Base-by-base conservation (phyloP, 768 basidiomycete genomes). In the Lactarius sanguifluus region DNA sequence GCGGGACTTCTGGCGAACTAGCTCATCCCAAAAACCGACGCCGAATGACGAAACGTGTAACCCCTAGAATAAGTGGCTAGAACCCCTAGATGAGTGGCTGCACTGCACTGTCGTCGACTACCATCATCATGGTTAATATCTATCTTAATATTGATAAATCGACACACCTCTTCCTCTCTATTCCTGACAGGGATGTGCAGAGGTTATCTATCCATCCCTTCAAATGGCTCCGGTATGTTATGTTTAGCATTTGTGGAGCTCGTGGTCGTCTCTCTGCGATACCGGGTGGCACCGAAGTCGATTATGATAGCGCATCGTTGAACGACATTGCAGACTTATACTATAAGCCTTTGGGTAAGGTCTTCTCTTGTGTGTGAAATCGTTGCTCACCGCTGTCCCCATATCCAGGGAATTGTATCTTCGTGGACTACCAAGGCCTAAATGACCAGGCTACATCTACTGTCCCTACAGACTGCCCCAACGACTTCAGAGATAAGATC, bases 171-270 rank as follows among this genome's bases (percentile, higher is more conserved):
- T 32, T 25, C 30, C 25, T 25, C 28, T 16, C 4, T 15, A 61
- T 61, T 38, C 36, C 60, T 18, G 15, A 23, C 36, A 20, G 25
- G 6, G 61, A 54, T n/a, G 36, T 62, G 10, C 50, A 40, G 25
- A 54, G 61, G 40, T 38, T 62, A 1, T 34, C 60, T 6, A 13
- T 61, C 60, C 23, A 18, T 3, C 45, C 61, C 28, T 62, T 55
- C 15, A 52, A 13, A 55, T 62, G 52, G 52, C 10, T 62, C 4
- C 40, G 54, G 1, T 62, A 30, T 32, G 54, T 62, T n/a, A 41
- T 62, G 54, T 62, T 55, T 7, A 5, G 38, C 12, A 55, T 62
- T 16, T 62, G 61, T 54, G 61, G 61, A 40, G 52, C 52, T 15
- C 52, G 10, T 20, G 45, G 45, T n/a, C 1, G 10, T 12, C 45